Evolutionary conservation across 164 flowering plant species (phyloP), one percentile per base, ranked within the genome.

Genomic region (Sextonia rubra): DNA sequence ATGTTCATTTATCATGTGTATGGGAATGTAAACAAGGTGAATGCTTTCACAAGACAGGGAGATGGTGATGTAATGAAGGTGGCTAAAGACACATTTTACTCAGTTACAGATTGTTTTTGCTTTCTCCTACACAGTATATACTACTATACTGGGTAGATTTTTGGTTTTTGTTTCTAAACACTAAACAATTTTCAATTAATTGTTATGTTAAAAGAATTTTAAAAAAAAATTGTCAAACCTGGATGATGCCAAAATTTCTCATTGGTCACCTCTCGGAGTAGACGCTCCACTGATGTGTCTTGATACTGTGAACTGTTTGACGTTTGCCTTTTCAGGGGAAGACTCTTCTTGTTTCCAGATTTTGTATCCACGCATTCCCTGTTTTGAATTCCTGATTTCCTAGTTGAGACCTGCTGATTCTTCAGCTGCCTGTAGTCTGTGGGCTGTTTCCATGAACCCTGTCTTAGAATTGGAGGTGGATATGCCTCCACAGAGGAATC

Each of bases 181-280:
- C 11, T 37, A 5, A 1, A 37, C 8, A 37, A 5, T 7, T 37
- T 37, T 7, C 44, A 37, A 37, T 3, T 37, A 37, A 37, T 0
- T 37, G 44, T 8, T 37, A 37, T 37, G 25, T 47, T 15, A 69
- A 49, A 49, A 29, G n/a, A 37, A 61, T 18, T 4, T 20, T 0
- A 20, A 1, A 25, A 48, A 12, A 47, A 47, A 24, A 18, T 8
- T 73, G 63, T 9, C 78, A 74, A 37, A 94, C 98, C 97, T 84
- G 97, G 93, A 74, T 89, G 89, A 80, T 87, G 94, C 99, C 97
- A 94, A 75, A 92, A 90, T 80, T 90, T 91, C 18, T 92, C 96
- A 84, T 84, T 91, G 48, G 99, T 94, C 80, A 94, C 99, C 86
- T 92, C 98, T 68, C 99, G 90, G 69, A 92, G 75, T 69, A 94